phyloP scores from a whole-genome alignment of 768 basidiomycete species.

The Trametes meyenii region DNA sequence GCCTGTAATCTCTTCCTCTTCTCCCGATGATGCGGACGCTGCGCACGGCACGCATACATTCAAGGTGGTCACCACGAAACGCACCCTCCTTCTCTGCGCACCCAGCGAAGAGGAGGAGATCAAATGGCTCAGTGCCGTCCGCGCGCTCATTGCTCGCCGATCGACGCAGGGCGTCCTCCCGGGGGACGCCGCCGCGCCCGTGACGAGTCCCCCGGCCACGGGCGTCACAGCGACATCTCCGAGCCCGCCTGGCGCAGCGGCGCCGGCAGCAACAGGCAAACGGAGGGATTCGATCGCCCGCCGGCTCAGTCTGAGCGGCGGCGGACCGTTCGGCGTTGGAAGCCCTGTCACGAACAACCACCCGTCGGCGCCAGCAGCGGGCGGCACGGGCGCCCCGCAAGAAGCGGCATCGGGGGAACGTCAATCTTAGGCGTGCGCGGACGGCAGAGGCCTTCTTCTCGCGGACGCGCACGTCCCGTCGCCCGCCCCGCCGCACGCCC shows the following conservation, averaged over 20 bases:
- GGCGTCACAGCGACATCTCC: background rate
- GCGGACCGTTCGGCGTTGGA: constrained; percentile 24
- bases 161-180: constrained; percentile 38
- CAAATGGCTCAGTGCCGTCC: constrained; percentile 94
- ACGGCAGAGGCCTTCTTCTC: background rate
- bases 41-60: constrained; percentile 67
- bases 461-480: background rate
- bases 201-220: constrained; percentile 11
- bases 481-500: background rate
- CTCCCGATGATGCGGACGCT: constrained; percentile 45
- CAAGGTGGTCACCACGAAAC: constrained; percentile 95
- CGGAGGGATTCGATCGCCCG: constrained; percentile 36
- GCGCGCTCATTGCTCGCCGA: constrained; percentile 84
- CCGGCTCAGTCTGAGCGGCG: constrained; percentile 37
- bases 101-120: constrained; percentile 98
- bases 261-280: constrained; percentile 14
- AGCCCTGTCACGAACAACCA: constrained; percentile 6
- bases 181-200: constrained; percentile 30
- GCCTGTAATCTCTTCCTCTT: constrained; percentile 25
- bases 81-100: constrained; percentile 86
- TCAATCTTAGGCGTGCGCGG: constrained; percentile 26
- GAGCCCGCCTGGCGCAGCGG: background rate
- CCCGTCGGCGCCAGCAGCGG: background rate
- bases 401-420: constrained; percentile 31
- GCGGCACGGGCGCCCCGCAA: constrained; percentile 18